A percentile compares a stretch with the other conserved stretches of the same genome.
Evolutionary conservation across 768 basidiomycete species (phyloP).

Genomic region (Mycena galopus): DNA sequence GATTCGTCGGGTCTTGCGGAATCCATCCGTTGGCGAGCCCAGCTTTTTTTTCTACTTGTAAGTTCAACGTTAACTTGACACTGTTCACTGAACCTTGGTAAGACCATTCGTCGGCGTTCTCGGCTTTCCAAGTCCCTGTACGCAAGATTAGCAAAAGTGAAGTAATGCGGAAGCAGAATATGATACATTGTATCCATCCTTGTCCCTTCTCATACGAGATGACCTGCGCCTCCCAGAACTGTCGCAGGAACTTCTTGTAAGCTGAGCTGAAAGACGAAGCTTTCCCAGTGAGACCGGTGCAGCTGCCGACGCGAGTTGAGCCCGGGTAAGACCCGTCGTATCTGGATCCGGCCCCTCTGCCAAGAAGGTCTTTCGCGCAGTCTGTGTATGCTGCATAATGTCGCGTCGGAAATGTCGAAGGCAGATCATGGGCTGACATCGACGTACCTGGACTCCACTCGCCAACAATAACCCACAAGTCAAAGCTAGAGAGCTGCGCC

Average conservation of each 20-base stretch:
- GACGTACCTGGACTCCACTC: slow-evolving; percentile 80
- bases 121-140: slow-evolving; percentile 81
- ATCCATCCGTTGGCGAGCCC: slow-evolving; percentile 89
- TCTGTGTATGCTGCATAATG: slow-evolving; percentile 69
- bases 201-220: slow-evolving; percentile 75
- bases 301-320: slow-evolving; percentile 79
- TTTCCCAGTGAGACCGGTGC: slow-evolving; percentile 77
- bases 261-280: slow-evolving; percentile 78
- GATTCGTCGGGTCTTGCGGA: slow-evolving; percentile 66
- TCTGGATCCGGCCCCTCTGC: slow-evolving; percentile 75
- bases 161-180: background rate
- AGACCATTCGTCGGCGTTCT: slow-evolving; percentile 89
- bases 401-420: background rate
- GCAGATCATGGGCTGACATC: too few species aligned
- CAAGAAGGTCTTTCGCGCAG: slow-evolving; percentile 87
- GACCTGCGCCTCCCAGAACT: slow-evolving; percentile 89
- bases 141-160: background rate
- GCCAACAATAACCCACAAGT: slow-evolving; percentile 46
- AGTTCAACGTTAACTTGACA: too few species aligned
- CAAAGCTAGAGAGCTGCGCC: slow-evolving; percentile 7
- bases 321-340: slow-evolving; percentile 76
- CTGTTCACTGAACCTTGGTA: too few species aligned
- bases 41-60: too few species aligned
- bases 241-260: slow-evolving; percentile 86
- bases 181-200: slow-evolving; percentile 80